phyloP scores from a whole-genome alignment of 306 rosid species.

The Rubus parviflorus region DNA sequence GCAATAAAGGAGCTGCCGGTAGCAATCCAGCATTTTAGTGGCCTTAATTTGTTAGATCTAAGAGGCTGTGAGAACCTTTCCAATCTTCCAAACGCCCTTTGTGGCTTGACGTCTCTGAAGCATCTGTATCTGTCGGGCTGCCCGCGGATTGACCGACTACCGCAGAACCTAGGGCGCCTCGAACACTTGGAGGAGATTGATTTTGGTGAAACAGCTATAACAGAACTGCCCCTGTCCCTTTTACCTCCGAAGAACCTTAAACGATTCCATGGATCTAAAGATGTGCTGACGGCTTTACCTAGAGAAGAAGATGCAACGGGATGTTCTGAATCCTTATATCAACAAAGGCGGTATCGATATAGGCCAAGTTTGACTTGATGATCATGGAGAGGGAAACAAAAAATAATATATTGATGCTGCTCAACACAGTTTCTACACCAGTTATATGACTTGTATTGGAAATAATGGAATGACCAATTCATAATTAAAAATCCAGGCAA shows the following conservation, averaged over 20 bases:
- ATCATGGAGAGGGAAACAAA: too few species aligned
- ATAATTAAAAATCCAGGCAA: too few species aligned
- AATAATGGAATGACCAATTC: too few species aligned
- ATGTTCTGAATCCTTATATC: too few species aligned
- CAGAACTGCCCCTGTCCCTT: neutral
- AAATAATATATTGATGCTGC: too few species aligned
- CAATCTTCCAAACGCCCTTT: neutral
- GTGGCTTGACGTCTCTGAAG: slow-evolving; percentile 4
- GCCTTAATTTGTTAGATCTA: neutral
- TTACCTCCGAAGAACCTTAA: neutral
- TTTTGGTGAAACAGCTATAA: slow-evolving; percentile 11
- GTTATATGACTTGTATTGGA: too few species aligned
- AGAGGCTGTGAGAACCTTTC: neutral
- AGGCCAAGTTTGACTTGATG: too few species aligned
- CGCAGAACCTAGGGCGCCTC: slow-evolving; percentile 13
- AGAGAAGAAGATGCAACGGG: too few species aligned
- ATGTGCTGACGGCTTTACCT: neutral
- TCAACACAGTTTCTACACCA: too few species aligned
- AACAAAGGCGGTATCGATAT: too few species aligned
- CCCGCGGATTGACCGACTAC: neutral
- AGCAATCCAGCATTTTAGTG: neutral
- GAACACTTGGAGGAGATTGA: slow-evolving; percentile 18
- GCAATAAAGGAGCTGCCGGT: neutral
- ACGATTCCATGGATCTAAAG: neutral
- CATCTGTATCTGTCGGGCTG: neutral